These are phyloP conservation scores for Fusarium anguioides DNA, from an alignment of 2,329 filamentous ascomycete genomes.

Conservation along the genomic window DNA sequence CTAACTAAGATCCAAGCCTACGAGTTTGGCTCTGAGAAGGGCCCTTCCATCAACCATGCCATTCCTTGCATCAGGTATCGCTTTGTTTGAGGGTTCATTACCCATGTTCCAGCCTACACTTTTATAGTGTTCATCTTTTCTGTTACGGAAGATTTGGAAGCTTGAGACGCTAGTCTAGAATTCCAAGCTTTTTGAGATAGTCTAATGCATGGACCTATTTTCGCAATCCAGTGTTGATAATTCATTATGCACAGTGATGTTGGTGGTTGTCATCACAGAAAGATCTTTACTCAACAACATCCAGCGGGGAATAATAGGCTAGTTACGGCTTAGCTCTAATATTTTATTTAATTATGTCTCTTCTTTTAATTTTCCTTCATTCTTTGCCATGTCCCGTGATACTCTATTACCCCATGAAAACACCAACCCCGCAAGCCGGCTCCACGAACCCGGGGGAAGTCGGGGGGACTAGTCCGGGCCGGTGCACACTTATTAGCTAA, in stretches of 20 bases:
- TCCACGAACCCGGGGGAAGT: slow-evolving; percentile 28
- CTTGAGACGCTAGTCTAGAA: no score
- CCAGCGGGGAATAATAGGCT: not conserved
- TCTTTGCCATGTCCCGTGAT: slow-evolving; percentile 5
- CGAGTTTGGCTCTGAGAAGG: slow-evolving; percentile 11
- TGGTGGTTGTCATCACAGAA: not conserved
- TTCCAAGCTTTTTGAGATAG: no score
- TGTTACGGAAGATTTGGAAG: no score
- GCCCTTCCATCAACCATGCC: not conserved
- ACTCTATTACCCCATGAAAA: slow-evolving; percentile 35
- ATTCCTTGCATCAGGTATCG: no score
- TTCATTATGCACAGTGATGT: not conserved
- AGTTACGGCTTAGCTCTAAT: not conserved
- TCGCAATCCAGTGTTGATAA: no score
- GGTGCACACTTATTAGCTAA: slow-evolving; percentile 33
- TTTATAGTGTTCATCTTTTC: no score
- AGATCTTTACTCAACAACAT: not conserved
- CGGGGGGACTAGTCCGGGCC: slow-evolving; percentile 28
- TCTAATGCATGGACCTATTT: no score
- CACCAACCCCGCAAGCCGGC: slow-evolving; percentile 27
- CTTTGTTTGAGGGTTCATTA: no score
- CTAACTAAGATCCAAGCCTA: slow-evolving; percentile 6
- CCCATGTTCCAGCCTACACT: no score
- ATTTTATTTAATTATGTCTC: not conserved
- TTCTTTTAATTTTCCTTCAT: not conserved